phyloP scores from a whole-genome alignment of 1,139 yeast species.

The Suhomyces maxii region DNA sequence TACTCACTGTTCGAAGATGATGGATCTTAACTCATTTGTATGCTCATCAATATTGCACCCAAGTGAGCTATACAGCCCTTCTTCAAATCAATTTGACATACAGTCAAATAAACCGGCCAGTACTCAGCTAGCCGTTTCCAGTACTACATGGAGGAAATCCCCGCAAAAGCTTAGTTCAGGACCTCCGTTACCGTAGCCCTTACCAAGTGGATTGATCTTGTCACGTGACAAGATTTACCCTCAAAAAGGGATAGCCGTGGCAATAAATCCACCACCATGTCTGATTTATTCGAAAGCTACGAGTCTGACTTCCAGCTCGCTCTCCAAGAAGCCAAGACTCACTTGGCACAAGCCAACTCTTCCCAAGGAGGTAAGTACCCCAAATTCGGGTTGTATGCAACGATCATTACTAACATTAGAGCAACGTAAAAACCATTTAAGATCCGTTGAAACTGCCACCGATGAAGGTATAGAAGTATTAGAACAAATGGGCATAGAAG shows the following conservation, averaged over 20 bases:
- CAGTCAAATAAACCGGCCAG: no score
- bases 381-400: neutral
- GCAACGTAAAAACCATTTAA: conserved; percentile 46
- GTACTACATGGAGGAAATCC: neutral
- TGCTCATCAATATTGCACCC: no score
- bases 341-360: conserved; percentile 57
- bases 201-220: neutral
- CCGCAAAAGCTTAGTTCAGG: no score
- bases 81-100: no score
- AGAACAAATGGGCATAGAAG: conserved; percentile 80
- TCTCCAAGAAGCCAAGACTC: conserved; percentile 67
- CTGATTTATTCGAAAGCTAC: conserved; percentile 65
- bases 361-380: conserved; percentile 50
- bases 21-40: no score
- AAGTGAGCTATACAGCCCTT: no score
- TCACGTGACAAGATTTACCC: neutral
- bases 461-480: conserved; percentile 79
- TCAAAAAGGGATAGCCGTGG: conserved; percentile 6
- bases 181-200: no score
- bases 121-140: no score
- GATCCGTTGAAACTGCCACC: conserved; percentile 64
- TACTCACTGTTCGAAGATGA: no score
- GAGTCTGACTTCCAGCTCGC: conserved; percentile 77
- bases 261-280: conserved; percentile 28
- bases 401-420: conserved; percentile 7